Evolutionary conservation across 1,284 basidiomycete species (phyloP), one percentile per base, ranked within the genome.

Genomic region (Cerioporus squamosus): DNA sequence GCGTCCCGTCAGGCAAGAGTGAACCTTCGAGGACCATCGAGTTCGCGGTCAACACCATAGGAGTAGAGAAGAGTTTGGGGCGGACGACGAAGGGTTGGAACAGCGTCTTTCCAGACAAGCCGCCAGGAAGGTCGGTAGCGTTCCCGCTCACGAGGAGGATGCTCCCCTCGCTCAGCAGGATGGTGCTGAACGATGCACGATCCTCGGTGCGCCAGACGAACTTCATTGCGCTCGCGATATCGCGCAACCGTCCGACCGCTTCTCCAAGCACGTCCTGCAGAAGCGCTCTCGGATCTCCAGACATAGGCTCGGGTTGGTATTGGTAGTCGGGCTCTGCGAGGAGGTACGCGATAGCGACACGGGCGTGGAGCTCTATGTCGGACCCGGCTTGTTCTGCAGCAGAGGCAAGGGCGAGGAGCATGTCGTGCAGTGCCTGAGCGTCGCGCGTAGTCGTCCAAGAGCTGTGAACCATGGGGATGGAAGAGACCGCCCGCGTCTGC

Each of bases 141-240:
- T 63, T 63, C 18, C 61, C 61, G 39, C 56, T 60, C 23, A 60
- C 47, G 24, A 63, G 51, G 18, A 63, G 44, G 42, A 63, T 51
- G 44, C 44, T 58, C 2, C 53, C 59, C 14, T 63, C 62, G 18
- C 22, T 39, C 17, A 58, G 53, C 15, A 15, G n/a, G n/a, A 63
- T 23, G 9, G 62, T 63, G 40, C 62, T 60, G 50, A 60, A 63
- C 26, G 12, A 47, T 47, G n/a, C 51, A 20, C 29, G 17, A 3
- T 23, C 52, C 20, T 24, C 42, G n/a, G 33, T 17, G 12, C 40
- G 53, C 50, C 55, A 57, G 44, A 63, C 33, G 51, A 60, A 63
- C 15, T 20, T 23, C 49, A 63, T 52, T 17, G 58, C 61, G 17
- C 18, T 14, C 2, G 61, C 61, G 20, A 63, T 57, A 29, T 63